Evolutionary conservation across 2,329 filamentous ascomycete species (phyloP).

Genomic region (Stagonosporopsis rhizophila): DNA sequence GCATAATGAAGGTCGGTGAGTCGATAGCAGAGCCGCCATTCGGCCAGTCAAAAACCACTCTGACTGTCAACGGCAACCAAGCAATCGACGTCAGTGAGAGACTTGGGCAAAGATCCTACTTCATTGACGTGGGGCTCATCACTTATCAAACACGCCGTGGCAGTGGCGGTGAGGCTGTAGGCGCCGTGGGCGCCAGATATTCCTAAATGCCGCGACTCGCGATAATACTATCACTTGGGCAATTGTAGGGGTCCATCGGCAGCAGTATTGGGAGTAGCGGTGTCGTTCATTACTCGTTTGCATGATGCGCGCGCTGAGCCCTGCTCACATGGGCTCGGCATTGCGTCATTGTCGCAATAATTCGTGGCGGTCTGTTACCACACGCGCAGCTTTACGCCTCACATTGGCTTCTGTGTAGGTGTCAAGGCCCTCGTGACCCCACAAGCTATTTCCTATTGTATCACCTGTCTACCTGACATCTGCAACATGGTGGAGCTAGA

Average conservation of each 20-base stretch:
- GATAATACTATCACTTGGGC: constrained; percentile 12
- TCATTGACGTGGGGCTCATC: neutral
- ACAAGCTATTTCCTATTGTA: constrained; percentile 24
- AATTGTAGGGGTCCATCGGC: constrained; percentile 9
- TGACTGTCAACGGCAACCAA: neutral
- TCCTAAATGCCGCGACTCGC: constrained; percentile 16
- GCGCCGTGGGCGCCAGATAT: neutral
- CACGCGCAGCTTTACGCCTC: constrained; percentile 6
- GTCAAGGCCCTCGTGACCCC: constrained; percentile 7
- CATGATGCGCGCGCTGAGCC: neutral
- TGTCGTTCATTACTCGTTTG: constrained; percentile 17
- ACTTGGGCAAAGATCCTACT: neutral
- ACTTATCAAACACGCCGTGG: neutral
- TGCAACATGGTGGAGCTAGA: constrained; percentile 23
- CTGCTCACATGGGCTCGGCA: constrained; percentile 8
- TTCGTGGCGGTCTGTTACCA: constrained; percentile 7
- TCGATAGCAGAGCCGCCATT: neutral
- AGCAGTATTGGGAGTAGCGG: constrained; percentile 6
- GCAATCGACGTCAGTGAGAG: neutral
- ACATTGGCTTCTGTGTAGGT: constrained; percentile 12
- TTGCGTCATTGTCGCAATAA: constrained; percentile 15
- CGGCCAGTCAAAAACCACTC: neutral
- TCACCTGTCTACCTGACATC: constrained; percentile 28
- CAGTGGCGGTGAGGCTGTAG: constrained; percentile 9
- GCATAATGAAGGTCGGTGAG: neutral